These are phyloP conservation scores for Penicillium sp. DNA, from an alignment of 2,329 filamentous ascomycete species.

Conservation along the genomic window DNA sequence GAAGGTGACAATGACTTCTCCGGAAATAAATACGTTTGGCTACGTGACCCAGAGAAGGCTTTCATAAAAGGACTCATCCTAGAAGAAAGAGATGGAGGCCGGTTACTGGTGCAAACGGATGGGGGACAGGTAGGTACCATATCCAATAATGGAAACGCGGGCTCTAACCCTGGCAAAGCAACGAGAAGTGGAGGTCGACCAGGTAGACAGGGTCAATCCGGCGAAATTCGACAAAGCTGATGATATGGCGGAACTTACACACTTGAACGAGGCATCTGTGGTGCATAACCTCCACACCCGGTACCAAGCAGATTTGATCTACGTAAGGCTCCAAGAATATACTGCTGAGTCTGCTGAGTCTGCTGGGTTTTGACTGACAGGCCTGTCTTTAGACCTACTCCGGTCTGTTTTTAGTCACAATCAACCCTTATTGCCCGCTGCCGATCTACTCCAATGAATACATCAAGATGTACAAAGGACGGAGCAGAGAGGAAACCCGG, in stretches of 20 bases:
- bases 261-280: slow-evolving; percentile 96
- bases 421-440: slow-evolving; percentile 93
- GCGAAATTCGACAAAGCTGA: slow-evolving; percentile 99
- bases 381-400: slow-evolving; percentile 75
- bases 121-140: slow-evolving; percentile 75
- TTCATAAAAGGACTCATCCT: slow-evolving; percentile 94
- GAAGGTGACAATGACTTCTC: slow-evolving; percentile 99
- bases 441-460: slow-evolving; percentile 97
- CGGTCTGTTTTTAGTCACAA: slow-evolving; percentile 91
- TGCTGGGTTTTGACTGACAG: not conserved
- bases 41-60: slow-evolving; percentile 82
- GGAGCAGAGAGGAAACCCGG: slow-evolving; percentile 88
- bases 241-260: slow-evolving; percentile 98
- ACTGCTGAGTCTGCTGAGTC: not conserved
- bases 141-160: not conserved
- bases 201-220: slow-evolving; percentile 97
- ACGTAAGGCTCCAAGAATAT: slow-evolving; percentile 52
- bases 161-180: slow-evolving; percentile 60
- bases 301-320: slow-evolving; percentile 95
- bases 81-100: slow-evolving; percentile 73
- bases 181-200: slow-evolving; percentile 82
- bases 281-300: slow-evolving; percentile 95
- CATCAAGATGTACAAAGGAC: slow-evolving; percentile 96
- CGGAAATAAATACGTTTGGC: slow-evolving; percentile 97
- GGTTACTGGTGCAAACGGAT: slow-evolving; percentile 86